Evolutionary conservation across 225 moss, liverwort and hornwort genomes (phyloP).

Genomic region (Straminergon stramineum): DNA sequence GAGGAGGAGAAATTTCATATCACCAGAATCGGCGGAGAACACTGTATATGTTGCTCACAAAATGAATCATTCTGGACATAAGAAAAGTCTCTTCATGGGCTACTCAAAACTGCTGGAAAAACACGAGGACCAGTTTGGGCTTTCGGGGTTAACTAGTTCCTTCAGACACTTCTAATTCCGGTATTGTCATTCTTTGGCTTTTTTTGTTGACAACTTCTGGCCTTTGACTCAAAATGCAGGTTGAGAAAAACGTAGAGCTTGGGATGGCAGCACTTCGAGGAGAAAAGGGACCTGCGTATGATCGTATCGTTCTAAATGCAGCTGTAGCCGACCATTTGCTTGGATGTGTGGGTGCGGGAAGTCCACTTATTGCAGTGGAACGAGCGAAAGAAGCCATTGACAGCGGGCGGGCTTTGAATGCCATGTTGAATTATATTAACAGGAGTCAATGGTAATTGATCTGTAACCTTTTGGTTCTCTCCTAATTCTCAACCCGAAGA

Average conservation of each 20-base stretch:
- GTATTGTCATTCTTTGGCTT: background rate
- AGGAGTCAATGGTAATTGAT: constrained; percentile 14
- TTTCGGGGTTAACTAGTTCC: background rate
- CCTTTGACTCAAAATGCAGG: constrained; percentile 22
- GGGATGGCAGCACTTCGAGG: constrained; percentile 83
- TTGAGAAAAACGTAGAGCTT: constrained; percentile 58
- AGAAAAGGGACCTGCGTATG: constrained; percentile 73
- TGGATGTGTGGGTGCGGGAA: constrained; percentile 70
- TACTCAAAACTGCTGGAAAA: background rate
- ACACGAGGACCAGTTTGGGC: background rate
- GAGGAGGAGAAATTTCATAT: background rate
- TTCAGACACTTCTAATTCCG: background rate
- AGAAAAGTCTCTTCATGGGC: background rate
- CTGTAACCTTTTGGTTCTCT: background rate
- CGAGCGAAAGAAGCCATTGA: constrained; percentile 80
- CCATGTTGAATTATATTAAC: constrained; percentile 37
- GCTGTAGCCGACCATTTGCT: constrained; percentile 80
- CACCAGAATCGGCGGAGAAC: background rate
- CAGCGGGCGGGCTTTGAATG: constrained; percentile 66
- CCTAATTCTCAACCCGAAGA: background rate
- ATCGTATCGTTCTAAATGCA: constrained; percentile 84
- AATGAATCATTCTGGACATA: background rate
- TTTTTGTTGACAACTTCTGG: background rate
- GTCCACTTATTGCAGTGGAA: constrained; percentile 45
- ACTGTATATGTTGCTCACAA: background rate